These are phyloP conservation scores for Schizonepeta tenuifolia DNA, from an alignment of 257 asterid species.

Conservation along the genomic window DNA sequence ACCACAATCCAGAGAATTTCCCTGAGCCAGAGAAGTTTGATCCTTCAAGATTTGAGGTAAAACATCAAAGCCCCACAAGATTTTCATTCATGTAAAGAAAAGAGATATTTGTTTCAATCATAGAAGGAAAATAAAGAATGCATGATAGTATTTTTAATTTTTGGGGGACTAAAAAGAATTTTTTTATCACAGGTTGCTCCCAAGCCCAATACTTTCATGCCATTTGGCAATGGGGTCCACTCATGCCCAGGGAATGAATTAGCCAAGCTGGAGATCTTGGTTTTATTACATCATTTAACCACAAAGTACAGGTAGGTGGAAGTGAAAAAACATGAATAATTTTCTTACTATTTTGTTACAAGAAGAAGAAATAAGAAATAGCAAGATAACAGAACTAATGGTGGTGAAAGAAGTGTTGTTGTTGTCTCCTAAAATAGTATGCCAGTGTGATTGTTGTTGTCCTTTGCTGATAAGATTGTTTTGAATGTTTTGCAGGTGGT, in stretches of 20 bases:
- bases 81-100: not conserved
- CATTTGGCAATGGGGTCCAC: constrained; percentile 95
- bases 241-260: constrained; percentile 95
- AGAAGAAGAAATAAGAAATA: not conserved
- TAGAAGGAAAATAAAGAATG: not conserved
- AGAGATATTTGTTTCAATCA: not conserved
- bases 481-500: constrained; percentile 69
- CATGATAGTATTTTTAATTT: not conserved
- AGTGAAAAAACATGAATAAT: not conserved
- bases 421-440: constrained; percentile 40
- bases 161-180: not conserved
- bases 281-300: constrained; percentile 86
- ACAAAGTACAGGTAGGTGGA: constrained; percentile 83
- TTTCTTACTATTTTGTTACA: not conserved
- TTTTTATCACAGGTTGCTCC: constrained; percentile 61
- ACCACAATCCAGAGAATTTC: constrained; percentile 86
- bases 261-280: constrained; percentile 90
- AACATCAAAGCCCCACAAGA: not conserved
- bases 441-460: not conserved
- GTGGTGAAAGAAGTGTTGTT: not conserved
- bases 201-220: constrained; percentile 91
- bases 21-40: constrained; percentile 94
- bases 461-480: constrained; percentile 31
- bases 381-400: not conserved
- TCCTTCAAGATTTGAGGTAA: constrained; percentile 98